Conservation (phyloP, 2,329 filamentous ascomycete species). For the Penicillium sp. region DNA sequence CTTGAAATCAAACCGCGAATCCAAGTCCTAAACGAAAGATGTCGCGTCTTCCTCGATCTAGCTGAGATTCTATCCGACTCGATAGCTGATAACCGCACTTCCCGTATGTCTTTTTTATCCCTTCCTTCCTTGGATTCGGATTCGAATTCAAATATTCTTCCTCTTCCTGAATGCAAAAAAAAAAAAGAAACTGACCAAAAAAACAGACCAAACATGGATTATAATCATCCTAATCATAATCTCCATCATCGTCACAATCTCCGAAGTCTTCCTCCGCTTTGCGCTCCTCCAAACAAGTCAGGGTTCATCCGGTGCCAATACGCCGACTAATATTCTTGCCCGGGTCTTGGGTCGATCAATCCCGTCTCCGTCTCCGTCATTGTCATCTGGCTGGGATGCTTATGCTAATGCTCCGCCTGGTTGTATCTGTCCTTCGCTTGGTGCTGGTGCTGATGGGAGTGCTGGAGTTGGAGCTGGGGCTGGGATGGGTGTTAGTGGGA, state of each 20-base stretch:
- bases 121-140: no score
- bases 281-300: constrained; percentile 57
- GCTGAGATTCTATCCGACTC: constrained; percentile 91
- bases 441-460: constrained; percentile 8
- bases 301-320: constrained; percentile 16
- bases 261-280: constrained; percentile 84
- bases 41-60: constrained; percentile 91
- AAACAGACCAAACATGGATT: constrained; percentile 82
- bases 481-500: constrained; percentile 13
- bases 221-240: constrained; percentile 90
- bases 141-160: no score
- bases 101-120: constrained; percentile 54
- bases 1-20: constrained; percentile 95
- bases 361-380: constrained; percentile 14
- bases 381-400: constrained; percentile 16
- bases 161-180: no score
- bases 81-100: constrained; percentile 93
- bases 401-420: constrained; percentile 16
- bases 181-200: no score
- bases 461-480: no score
- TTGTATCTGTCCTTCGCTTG: constrained; percentile 22
- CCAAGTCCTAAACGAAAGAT: constrained; percentile 94
- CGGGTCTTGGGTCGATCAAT: constrained; percentile 21
- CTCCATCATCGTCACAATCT: constrained; percentile 84
- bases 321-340: constrained; percentile 16